Percentiles rank a stretch among this genome's conserved stretches.
These are phyloP conservation scores for Neurospora hispaniola DNA, from an alignment of 495 filamentous ascomycete species.

Conservation along the genomic window DNA sequence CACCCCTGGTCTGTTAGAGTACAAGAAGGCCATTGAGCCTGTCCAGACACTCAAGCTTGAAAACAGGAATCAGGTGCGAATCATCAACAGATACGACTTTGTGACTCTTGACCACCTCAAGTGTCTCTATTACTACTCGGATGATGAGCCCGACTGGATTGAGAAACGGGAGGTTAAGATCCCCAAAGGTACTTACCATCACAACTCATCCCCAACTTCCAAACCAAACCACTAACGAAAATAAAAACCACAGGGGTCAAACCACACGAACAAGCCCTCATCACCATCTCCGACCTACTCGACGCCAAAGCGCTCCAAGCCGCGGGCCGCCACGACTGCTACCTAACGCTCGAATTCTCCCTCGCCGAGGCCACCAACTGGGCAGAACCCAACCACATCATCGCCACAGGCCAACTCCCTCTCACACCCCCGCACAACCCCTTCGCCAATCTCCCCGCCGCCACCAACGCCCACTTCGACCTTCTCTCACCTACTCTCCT, in stretches of 20 bases:
- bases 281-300: slow-evolving; percentile 17
- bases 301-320: neutral
- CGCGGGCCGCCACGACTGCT: slow-evolving; percentile 17
- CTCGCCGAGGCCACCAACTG: slow-evolving; percentile 30
- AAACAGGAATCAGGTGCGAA: slow-evolving; percentile 23
- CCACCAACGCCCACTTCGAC: neutral
- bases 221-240: slow-evolving; percentile 3
- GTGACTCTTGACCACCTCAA: slow-evolving; percentile 38
- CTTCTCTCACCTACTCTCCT: slow-evolving; percentile 9
- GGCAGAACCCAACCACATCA: slow-evolving; percentile 34
- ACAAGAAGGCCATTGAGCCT: slow-evolving; percentile 55
- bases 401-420: slow-evolving; percentile 43
- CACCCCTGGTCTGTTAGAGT: slow-evolving; percentile 50
- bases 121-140: slow-evolving; percentile 9
- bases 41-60: slow-evolving; percentile 33
- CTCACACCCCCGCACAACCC: slow-evolving; percentile 18
- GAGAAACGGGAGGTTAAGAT: slow-evolving; percentile 21
- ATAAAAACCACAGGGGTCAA: slow-evolving; percentile 24
- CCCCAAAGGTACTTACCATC: slow-evolving; percentile 16
- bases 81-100: slow-evolving; percentile 47
- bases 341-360: slow-evolving; percentile 38
- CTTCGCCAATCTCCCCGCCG: neutral
- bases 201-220: no score
- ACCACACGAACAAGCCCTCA: slow-evolving; percentile 23
- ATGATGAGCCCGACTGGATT: neutral